Percentiles rank a stretch among this genome's conserved stretches.
Conservation (phyloP, 2,329 filamentous ascomycete species). For the Monilinia fructicola region DNA sequence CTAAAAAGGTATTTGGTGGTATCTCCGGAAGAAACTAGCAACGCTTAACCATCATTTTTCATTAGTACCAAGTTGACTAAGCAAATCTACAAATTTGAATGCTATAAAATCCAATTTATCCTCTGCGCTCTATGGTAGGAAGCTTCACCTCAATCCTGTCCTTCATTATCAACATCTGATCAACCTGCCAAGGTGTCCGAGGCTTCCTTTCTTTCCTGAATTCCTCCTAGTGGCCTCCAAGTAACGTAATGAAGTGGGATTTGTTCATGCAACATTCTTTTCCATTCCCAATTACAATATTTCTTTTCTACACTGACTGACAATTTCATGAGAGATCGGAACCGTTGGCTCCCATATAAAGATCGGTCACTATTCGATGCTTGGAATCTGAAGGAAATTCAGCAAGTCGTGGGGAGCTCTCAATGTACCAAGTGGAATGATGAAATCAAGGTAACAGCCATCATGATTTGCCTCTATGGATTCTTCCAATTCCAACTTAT, state of each 20-base stretch:
- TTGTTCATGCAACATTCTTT: slow-evolving; percentile 16
- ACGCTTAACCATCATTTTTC: neutral
- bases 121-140: neutral
- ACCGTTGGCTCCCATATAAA: slow-evolving; percentile 17
- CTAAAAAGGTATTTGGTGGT: neutral
- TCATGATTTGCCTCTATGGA: neutral
- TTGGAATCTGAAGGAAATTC: neutral
- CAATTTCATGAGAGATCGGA: slow-evolving; percentile 14
- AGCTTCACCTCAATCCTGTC: neutral
- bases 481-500: too few species aligned
- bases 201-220: slow-evolving; percentile 1
- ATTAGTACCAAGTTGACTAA: neutral
- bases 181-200: slow-evolving; percentile 9
- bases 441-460: neutral
- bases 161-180: neutral
- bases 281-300: too few species aligned
- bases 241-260: neutral
- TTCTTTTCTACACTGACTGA: slow-evolving; percentile 18
- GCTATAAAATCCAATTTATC: too few species aligned
- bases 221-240: slow-evolving; percentile 9
- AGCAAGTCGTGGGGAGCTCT: neutral
- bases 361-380: neutral
- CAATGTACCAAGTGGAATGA: neutral
- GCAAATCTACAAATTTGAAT: neutral
- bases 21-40: neutral